phyloP scores from a whole-genome alignment of 179 eudicot species.

The Gypsophila paniculata region DNA sequence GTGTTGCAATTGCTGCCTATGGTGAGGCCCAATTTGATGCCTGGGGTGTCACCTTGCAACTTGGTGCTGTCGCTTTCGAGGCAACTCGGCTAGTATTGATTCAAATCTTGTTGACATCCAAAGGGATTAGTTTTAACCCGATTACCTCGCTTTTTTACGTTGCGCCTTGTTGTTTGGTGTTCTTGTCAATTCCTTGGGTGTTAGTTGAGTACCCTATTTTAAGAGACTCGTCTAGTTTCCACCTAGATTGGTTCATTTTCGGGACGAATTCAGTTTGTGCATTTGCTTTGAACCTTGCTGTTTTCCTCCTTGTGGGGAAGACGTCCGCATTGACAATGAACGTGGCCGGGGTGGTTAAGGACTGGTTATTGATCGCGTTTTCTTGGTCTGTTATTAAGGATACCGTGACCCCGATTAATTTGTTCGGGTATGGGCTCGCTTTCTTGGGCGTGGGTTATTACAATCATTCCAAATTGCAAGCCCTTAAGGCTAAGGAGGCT shows the following conservation, averaged over 20 bases:
- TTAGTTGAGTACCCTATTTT: slow-evolving; percentile 63
- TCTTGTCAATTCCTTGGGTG: slow-evolving; percentile 66
- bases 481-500: slow-evolving; percentile 72
- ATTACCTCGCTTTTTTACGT: slow-evolving; percentile 76
- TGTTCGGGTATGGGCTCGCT: slow-evolving; percentile 69
- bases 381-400: slow-evolving; percentile 92
- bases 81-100: slow-evolving; percentile 70
- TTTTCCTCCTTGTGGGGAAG: slow-evolving; percentile 77
- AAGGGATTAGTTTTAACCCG: slow-evolving; percentile 67
- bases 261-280: slow-evolving; percentile 80
- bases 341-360: slow-evolving; percentile 88
- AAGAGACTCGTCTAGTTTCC: slow-evolving; percentile 54
- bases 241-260: slow-evolving; percentile 54
- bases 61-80: slow-evolving; percentile 76
- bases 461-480: slow-evolving; percentile 75
- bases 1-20: slow-evolving; percentile 77
- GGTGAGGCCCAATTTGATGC: slow-evolving; percentile 74
- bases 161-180: slow-evolving; percentile 71
- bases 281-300: slow-evolving; percentile 74
- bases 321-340: slow-evolving; percentile 87
- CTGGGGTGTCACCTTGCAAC: slow-evolving; percentile 61
- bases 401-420: slow-evolving; percentile 62
- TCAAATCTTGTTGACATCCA: slow-evolving; percentile 59
- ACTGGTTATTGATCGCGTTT: slow-evolving; percentile 78
- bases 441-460: slow-evolving; percentile 77